Base-by-base conservation (phyloP, 495 filamentous ascomycete genomes). In the Xylaria venustula region DNA sequence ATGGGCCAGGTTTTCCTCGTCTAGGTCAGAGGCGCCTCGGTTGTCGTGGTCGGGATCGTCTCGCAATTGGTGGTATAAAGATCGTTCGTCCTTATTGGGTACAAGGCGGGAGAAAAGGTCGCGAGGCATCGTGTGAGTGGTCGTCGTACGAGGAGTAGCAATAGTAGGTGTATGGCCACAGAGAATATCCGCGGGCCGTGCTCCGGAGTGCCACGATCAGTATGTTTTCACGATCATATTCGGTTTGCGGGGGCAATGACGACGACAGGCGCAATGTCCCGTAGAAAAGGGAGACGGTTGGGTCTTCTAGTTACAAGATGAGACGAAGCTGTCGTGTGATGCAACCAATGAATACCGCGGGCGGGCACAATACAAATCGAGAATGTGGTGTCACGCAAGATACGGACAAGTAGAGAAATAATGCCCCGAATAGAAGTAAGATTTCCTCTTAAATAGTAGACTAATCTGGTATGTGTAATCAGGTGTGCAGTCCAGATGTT, bases 81-180 rank as follows among this genome's bases (percentile, higher is more conserved):
- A 90, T 2, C 82, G 85, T 19, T 83, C 85, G 55, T 83, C 83
- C 42, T 67, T 76, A 5, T 85, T 77, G 47, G 89, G 88, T 23
- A 91, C 79, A 49, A 93, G 79, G 28, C 87, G 85, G 23, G 89
- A 91, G 54, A 95, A 81, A 26, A 93, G 75, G 68, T 91, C 90
- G 42, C 90, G 90, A 62, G 89, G 77, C 89, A 92, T 93, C 41
- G 62, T 61, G 15, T 64, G 25, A 57, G 61, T 67, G 36, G 32
- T 93, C 34, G 62, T 61, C n/a, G n/a, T n/a, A n/a, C n/a, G n/a
- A n/a, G n/a, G n/a, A n/a, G n/a, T n/a, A n/a, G n/a, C n/a, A n/a
- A n/a, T n/a, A 15, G 62, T 51, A 60, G 61, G 51, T 64, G 42
- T 51, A 37, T 61, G 56, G 59, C 58, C 32, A 53, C 49, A 44